A percentile compares a stretch with the other conserved stretches of the same genome.
phyloP scores from a whole-genome alignment of 2,329 filamentous ascomycete species.

The Fusarium abutilonis region DNA sequence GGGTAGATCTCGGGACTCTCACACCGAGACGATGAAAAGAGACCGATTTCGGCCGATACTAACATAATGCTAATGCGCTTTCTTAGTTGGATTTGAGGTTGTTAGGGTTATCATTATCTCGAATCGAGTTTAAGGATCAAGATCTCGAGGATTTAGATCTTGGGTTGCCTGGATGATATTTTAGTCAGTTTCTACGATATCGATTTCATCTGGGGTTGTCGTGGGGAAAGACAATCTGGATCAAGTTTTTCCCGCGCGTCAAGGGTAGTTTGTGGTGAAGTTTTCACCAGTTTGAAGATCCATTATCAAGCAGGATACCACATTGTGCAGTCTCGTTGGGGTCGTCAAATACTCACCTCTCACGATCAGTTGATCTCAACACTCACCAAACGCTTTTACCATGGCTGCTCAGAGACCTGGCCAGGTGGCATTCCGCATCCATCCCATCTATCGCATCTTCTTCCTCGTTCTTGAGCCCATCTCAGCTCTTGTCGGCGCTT shows the following conservation, averaged over 20 bases:
- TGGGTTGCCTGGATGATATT: not conserved
- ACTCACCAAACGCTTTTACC: not conserved
- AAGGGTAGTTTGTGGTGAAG: conserved; percentile 27
- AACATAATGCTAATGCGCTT: not conserved
- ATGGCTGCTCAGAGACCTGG: conserved; percentile 42
- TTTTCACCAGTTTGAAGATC: conserved; percentile 7
- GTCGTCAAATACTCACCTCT: conserved; percentile 6
- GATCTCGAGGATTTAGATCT: not conserved
- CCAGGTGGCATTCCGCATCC: conserved; percentile 59
- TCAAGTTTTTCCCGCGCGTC: conserved; percentile 43
- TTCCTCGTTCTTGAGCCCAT: conserved; percentile 77
- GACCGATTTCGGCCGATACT: conserved; percentile 17
- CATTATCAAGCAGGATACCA: conserved; percentile 14
- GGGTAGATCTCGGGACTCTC: conserved; percentile 1
- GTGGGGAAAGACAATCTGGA: conserved; percentile 36
- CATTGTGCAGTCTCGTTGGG: conserved; percentile 6
- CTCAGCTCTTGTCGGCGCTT: conserved; percentile 63
- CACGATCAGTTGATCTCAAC: not conserved
- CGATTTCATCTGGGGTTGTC: conserved; percentile 1
- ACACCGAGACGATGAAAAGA: not conserved
- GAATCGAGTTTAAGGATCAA: not conserved
- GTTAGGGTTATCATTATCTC: not conserved
- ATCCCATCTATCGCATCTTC: conserved; percentile 73
- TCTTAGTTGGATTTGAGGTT: not conserved
- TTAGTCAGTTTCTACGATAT: not conserved